A percentile compares a stretch with the other conserved stretches of the same genome.
phyloP scores from a whole-genome alignment of 2,329 filamentous ascomycete genomes.

The Clarireedia monteithiana region DNA sequence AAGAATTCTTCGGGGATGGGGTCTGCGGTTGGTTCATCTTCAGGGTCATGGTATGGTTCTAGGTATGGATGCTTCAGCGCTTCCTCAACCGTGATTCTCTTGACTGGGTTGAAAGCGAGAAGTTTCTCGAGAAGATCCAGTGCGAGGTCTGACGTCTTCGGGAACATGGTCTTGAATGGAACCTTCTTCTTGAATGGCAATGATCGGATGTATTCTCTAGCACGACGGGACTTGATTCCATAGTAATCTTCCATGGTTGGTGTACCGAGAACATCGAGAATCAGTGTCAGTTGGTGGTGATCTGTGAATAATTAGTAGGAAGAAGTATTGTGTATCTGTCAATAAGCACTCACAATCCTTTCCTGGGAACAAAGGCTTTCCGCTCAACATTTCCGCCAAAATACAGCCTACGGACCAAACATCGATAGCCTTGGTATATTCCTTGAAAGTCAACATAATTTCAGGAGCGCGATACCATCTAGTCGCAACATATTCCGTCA shows the following conservation, averaged over 20 bases:
- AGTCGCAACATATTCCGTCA: constrained; percentile 99
- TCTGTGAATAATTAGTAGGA: constrained; percentile 43
- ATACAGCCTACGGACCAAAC: constrained; percentile 99
- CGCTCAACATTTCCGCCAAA: constrained; percentile 95
- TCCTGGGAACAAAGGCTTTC: constrained; percentile 94
- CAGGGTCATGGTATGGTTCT: constrained; percentile 97
- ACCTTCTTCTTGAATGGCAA: constrained; percentile 99
- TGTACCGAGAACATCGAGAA: constrained; percentile 93
- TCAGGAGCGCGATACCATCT: constrained; percentile 98
- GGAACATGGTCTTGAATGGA: constrained; percentile 92
- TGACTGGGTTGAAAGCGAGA: constrained; percentile 94
- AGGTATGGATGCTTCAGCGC: constrained; percentile 96
- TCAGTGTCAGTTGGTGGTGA: constrained; percentile 95
- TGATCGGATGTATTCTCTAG: constrained; percentile 95
- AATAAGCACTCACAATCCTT: constrained; percentile 74
- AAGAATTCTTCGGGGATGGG: constrained; percentile 99
- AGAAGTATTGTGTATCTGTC: not conserved
- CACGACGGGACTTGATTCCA: constrained; percentile 96
- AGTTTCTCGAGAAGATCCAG: constrained; percentile 92
- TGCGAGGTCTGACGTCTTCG: constrained; percentile 96
- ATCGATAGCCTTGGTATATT: constrained; percentile 99
- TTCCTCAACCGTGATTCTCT: constrained; percentile 97
- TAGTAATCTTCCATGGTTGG: constrained; percentile 99
- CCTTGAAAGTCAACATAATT: constrained; percentile 99
- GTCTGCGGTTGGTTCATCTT: constrained; percentile 93